Evolutionary conservation across 2,329 filamentous ascomycete species (phyloP).

Genomic region (Talaromyces funiculosus): DNA sequence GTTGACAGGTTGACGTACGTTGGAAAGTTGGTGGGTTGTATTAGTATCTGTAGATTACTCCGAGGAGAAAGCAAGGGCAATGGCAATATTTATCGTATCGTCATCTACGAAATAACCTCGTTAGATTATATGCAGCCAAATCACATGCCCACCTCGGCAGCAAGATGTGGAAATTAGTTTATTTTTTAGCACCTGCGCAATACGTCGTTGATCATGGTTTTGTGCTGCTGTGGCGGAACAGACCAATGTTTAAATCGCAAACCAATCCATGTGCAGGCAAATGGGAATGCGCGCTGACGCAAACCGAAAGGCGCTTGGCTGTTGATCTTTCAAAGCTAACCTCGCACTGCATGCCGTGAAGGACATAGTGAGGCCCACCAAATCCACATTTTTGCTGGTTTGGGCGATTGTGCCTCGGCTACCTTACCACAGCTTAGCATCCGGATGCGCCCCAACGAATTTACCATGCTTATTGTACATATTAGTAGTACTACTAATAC

Average conservation of each 20-base stretch:
- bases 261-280: neutral
- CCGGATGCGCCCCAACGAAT: neutral
- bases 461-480: neutral
- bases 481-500: neutral
- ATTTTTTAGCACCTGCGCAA: neutral
- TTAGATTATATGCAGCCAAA: neutral
- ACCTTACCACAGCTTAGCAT: neutral
- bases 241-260: neutral
- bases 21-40: neutral
- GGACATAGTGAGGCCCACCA: neutral
- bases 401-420: neutral
- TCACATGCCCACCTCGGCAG: conserved; percentile 6
- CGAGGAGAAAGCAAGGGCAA: neutral
- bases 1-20: neutral
- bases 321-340: neutral
- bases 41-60: neutral
- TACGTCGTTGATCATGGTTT: neutral
- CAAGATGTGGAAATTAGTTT: neutral
- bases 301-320: neutral
- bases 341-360: neutral
- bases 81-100: neutral
- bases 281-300: neutral
- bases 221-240: neutral
- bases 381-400: neutral
- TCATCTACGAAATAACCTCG: neutral